Base-by-base conservation (phyloP, 305 asterid genomes). In the Andrographis paniculata region DNA sequence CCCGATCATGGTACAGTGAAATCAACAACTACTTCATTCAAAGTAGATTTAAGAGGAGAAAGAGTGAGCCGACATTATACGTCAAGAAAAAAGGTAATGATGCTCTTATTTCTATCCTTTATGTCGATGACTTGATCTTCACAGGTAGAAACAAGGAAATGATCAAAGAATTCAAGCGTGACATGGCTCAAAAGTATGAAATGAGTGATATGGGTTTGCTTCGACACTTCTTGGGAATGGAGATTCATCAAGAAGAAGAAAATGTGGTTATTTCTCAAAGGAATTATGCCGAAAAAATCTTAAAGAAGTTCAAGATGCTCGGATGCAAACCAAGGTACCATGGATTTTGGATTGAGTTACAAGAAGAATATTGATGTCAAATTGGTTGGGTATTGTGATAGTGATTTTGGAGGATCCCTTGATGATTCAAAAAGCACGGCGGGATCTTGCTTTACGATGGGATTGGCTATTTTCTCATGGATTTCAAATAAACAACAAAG, bases 171-270 rank as follows among this genome's bases (percentile, higher is more conserved):
- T 42, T 42, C 20, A 42, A 49, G 8, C 7, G 17, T 9, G 43
- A 49, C 14, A 31, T 30, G 54, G 18, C 28, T 20, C 28, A 49
- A 20, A 19, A 2, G 4, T 31, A 17, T 19, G 43, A 49, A 11
- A 42, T 42, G 47, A 42, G n/a, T 42, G 23, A 42, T 42, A 42
- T 42, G 47, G 47, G 20, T 12, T 13, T 30, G 0, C 13, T 27
- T 18, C 28, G 17, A 9, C n/a, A n/a, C n/a, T 49, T 33, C 13
- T 17, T 47, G n/a, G 27, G 43, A 9, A 17, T 31, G 42, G 47
- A 42, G 10, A 42, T 42, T 5, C 18, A 42, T 17, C 47, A 42
- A 42, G 0, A 42, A 14, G 23, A 20, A 12, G 47, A 42, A 12
- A 17, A 0, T 0, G 47, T 42, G 9, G 9, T 42, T 42, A 42